Evolutionary conservation across 805 yeast genomes (phyloP), one percentile per base, ranked within the genome.

Genomic region (Torulaspora gathmanii): DNA sequence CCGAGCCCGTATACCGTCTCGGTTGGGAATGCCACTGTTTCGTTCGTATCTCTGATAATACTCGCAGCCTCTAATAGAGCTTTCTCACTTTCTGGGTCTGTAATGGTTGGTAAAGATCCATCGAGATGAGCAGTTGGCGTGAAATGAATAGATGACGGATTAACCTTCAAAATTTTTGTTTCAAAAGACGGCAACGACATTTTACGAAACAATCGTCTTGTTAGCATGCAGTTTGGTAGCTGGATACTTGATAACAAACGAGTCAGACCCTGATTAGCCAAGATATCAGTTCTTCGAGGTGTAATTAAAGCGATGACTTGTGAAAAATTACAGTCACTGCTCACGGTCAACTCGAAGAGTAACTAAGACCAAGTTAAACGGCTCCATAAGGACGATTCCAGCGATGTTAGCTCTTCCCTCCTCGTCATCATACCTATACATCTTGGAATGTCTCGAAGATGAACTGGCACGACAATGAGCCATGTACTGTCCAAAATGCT

Each of bases 1-100:
- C 96, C 99, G 1, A 93, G 72, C 0, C 99, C 99, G 63, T 93
- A 93, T 0, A 93, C 99, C 0, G 99, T 93, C 61, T 93, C 99
- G 0, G 99, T 87, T 1, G 99, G 99, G 57, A 93, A 90, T 0
- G 91, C 98, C 11, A 93, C 89, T 0, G 83, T 88, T 22, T 79
- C 70, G 30, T 73, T 61, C 0, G 82, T 69, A 2, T 65, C 63
- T 13, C 69, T 63, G 4, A 89, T 64, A 4, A 80, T 65, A 2
- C 68, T 55, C 0, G 88, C 81, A 5, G 96, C 97, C 15, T 65
- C 65, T 9, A 64, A 41, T 1, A 89, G 65, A 47, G 77, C 77
- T 9, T 55, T 45, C 46, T 69, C 65, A 0, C 95, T 82, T 22
- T 61, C 61, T n/a, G 69, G 56, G 56, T 83, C 87, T 1, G 71